phyloP scores from a whole-genome alignment of 2,329 filamentous ascomycete species.

The Chalara sp. region DNA sequence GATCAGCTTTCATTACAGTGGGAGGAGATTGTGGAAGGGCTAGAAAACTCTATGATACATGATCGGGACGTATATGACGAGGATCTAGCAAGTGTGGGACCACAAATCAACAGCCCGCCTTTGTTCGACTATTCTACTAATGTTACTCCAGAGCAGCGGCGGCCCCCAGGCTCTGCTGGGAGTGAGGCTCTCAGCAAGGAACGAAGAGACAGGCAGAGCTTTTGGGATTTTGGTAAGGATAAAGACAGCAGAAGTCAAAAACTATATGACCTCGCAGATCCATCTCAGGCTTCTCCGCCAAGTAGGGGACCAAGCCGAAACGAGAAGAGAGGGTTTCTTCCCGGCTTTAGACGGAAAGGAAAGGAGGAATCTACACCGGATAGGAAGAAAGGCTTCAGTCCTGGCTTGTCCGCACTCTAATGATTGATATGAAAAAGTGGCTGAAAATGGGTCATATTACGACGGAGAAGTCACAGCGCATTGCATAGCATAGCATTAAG shows the following conservation, averaged over 20 bases:
- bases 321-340: slow-evolving; percentile 25
- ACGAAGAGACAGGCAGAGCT: slow-evolving; percentile 22
- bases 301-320: slow-evolving; percentile 21
- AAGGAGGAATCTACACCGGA: slow-evolving; percentile 1
- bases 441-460: no score
- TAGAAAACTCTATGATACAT: slow-evolving; percentile 16
- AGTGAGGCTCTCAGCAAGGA: slow-evolving; percentile 16
- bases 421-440: no score
- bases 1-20: slow-evolving; percentile 20
- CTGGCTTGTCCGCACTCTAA: no score
- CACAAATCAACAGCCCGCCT: slow-evolving; percentile 12
- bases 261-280: slow-evolving; percentile 11
- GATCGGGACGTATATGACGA: background rate
- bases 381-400: no score
- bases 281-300: slow-evolving; percentile 13
- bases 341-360: slow-evolving; percentile 19
- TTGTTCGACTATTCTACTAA: slow-evolving; percentile 12
- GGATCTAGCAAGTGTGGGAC: slow-evolving; percentile 8
- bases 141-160: slow-evolving; percentile 1
- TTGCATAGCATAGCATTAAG: no score
- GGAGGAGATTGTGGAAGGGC: slow-evolving; percentile 22
- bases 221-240: slow-evolving; percentile 26
- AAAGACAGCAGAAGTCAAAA: slow-evolving; percentile 21
- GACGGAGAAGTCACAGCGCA: no score
- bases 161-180: slow-evolving; percentile 16